Base-by-base conservation (phyloP, 257 asterid species). In the Solanum lignicaule region DNA sequence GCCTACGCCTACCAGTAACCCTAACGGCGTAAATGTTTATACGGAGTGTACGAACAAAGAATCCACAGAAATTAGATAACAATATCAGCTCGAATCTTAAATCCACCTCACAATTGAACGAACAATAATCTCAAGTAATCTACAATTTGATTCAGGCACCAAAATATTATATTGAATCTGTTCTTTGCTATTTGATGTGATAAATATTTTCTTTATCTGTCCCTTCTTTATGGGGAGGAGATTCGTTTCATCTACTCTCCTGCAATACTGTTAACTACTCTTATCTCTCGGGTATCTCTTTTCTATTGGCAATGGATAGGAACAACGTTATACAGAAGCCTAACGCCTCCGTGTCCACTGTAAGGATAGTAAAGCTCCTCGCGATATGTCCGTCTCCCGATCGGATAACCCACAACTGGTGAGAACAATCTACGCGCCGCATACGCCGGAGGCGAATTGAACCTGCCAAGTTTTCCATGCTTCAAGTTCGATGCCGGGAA, bases 401-500 rank as follows among this genome's bases (percentile, higher is more conserved):
- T 83, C 0, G 92, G 91, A 62, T 89, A 90, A 5, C 88, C 84
- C 52, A 89, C 38, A 23, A 31, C 90, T 43, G 91, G 90, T 38
- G 90, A 78, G 20, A 15, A 29, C 84, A 84, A 84, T 16, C 71
- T 39, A 39, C 89, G 32, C 74, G 75, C 32, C 32, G 87, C 41
- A 39, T 18, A 62, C 86, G 87, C 89, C 85, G 88, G 92, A 21
- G 91, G 69, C 1, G 25, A 79, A 86, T 86, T 78, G 76, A 71
- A 68, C 1, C 75, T 85, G 48, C 87, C 38, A 78, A 76, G 16
- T 31, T 93, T 91, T 4, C 88, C 75, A 18, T 69, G 39, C 62
- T 29, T 88, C 27, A 58, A 87, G 35, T 31, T 84, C 32, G 88
- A 79, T 8, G 92, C 83, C 3, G 95, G 94, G 72, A 92, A 94